These are phyloP conservation scores for Mortierella sp. DNA, from an alignment of 371 early-diverging fungal species.

Conservation along the genomic window DNA sequence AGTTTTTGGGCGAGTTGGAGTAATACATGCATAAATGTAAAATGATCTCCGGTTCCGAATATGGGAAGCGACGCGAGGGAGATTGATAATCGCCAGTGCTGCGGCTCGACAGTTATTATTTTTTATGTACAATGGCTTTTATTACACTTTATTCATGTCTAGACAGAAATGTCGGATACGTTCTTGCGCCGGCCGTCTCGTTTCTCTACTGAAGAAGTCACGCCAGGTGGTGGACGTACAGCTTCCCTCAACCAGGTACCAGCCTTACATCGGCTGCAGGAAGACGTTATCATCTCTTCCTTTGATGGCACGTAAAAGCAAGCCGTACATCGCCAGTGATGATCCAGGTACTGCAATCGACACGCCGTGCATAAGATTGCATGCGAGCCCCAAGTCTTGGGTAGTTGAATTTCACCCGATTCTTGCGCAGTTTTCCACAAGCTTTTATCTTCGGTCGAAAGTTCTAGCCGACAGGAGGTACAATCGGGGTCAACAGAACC, in stretches of 20 bases:
- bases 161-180: slow-evolving; percentile 14
- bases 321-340: slow-evolving; percentile 48
- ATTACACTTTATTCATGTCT: slow-evolving; percentile 5
- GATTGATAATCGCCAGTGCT: no score
- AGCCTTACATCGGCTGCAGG: slow-evolving; percentile 47
- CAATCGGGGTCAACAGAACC: slow-evolving; percentile 40
- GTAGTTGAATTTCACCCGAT: slow-evolving; percentile 32
- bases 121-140: background rate
- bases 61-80: no score
- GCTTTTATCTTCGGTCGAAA: slow-evolving; percentile 34
- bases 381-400: slow-evolving; percentile 50
- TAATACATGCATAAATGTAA: no score
- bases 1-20: no score
- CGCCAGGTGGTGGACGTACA: slow-evolving; percentile 4
- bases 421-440: slow-evolving; percentile 38
- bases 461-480: slow-evolving; percentile 49
- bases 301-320: slow-evolving; percentile 52
- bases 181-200: slow-evolving; percentile 13
- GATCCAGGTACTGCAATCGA: slow-evolving; percentile 37
- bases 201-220: background rate
- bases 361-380: slow-evolving; percentile 49
- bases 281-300: slow-evolving; percentile 36
- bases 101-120: no score
- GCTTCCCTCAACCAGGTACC: slow-evolving; percentile 51
- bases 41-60: background rate